Conservation (phyloP, 2,329 filamentous ascomycete genomes). For the Neonectria sp. region DNA sequence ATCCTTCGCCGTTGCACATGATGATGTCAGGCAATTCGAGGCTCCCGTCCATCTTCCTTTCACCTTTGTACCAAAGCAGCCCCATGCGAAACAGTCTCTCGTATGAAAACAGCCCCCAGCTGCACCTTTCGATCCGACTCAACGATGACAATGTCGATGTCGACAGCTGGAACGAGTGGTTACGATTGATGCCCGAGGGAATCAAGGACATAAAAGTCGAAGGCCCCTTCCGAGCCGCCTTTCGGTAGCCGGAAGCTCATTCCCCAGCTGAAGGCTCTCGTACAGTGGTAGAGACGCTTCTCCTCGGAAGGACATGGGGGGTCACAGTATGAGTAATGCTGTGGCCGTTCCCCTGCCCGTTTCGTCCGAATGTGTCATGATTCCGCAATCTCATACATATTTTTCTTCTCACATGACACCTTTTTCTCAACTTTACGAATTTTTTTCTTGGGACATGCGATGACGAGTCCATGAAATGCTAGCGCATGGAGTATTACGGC, state of each 20-base stretch:
- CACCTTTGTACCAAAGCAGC: constrained; percentile 62
- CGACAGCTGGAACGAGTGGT: constrained; percentile 71
- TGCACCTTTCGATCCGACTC: constrained; percentile 67
- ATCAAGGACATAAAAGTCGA: constrained; percentile 70
- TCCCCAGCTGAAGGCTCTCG: background rate
- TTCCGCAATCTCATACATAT: constrained; percentile 21
- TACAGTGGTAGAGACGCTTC: background rate
- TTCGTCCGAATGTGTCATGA: constrained; percentile 18
- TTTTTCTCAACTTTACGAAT: constrained; percentile 29
- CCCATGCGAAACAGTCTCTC: constrained; percentile 56
- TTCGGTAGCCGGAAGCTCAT: constrained; percentile 35
- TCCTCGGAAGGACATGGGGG: background rate
- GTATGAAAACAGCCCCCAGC: constrained; percentile 61
- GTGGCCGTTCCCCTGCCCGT: background rate
- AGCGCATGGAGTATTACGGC: constrained; percentile 42
- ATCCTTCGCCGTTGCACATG: constrained; percentile 69
- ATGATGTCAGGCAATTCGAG: constrained; percentile 68
- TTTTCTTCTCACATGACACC: constrained; percentile 31
- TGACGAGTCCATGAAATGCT: constrained; percentile 44
- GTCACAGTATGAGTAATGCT: background rate
- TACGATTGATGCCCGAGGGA: constrained; percentile 71
- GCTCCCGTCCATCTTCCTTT: constrained; percentile 70
- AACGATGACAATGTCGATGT: constrained; percentile 66
- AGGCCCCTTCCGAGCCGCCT: constrained; percentile 59
- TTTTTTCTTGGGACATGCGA: constrained; percentile 37